Evolutionary conservation across 2,329 filamentous ascomycete genomes (phyloP), one percentile per base, ranked within the genome.

Genomic region (Cladorrhinum sp.): DNA sequence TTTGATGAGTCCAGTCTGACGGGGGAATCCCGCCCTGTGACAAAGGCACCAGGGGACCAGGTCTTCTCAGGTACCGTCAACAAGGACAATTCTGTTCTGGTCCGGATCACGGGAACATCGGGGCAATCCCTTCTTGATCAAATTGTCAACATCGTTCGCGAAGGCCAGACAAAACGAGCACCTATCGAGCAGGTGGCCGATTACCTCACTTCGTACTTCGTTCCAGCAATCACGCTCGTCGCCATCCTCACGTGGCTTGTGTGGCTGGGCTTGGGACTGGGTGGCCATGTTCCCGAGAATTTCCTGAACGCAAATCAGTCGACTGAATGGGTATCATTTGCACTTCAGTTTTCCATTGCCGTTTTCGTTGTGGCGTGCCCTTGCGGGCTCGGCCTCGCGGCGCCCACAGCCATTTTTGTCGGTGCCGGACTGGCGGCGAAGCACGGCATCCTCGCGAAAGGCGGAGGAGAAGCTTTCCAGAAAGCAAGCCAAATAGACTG

Each of bases 1-100:
- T 96, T 97, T 69, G 92, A 97, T 70, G 93, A 98, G 73, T 93
- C 92, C 10, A 96, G 92, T 63, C 79, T 98, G 62, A 97, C 93
- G 1, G 90, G 90, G 56, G 90, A 93, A 74, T 89, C 89, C 13
- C 81, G 82, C 6, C 82, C 82, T 0, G 83, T 92, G 58, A 81
- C 80, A 68, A 93, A 93, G 74, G 63, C 55, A 0, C 67, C 76
- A 1, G 87, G 85, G 2, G 89, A 91, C 61, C 76, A 78, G 16
- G 85, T 92, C 2, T 92, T 82, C 67, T 85, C 89, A 0, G 90
- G 90, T 16, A 92, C 90, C 0, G 79, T 92, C 70, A 93, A 93
- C 75, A 88, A 88, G 69, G 86, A 80, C 5, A 72, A 80, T 0
- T 81, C 88, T 0, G 72, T 92, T 16, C 79, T 84, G 9, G 77